Evolutionary conservation across 2,329 filamentous ascomycete species (phyloP).

Genomic region (Plectosphaerella sp.): DNA sequence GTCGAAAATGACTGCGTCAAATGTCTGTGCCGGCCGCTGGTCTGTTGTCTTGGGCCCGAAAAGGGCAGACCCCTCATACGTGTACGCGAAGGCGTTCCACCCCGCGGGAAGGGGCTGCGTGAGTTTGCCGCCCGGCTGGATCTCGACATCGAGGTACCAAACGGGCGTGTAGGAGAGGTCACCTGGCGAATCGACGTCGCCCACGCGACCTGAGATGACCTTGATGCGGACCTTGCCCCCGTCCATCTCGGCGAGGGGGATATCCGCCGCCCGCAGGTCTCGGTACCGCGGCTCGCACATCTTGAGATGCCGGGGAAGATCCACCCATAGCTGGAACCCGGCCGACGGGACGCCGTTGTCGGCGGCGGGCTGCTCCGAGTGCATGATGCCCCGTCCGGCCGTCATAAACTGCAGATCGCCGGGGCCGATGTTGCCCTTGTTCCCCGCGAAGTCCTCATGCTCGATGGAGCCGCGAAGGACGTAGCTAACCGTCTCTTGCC

Average conservation of each 20-base stretch:
- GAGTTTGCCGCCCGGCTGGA: conserved; percentile 74
- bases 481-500: conserved; percentile 87
- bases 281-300: conserved; percentile 88
- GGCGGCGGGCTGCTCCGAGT: conserved; percentile 88
- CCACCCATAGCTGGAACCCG: conserved; percentile 94
- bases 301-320: conserved; percentile 78
- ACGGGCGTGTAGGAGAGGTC: conserved; percentile 94
- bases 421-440: conserved; percentile 74
- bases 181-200: conserved; percentile 80
- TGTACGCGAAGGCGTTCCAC: conserved; percentile 91
- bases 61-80: conserved; percentile 65
- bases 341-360: conserved; percentile 77
- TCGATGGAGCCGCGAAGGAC: conserved; percentile 77
- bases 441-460: conserved; percentile 88
- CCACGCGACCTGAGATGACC: conserved; percentile 84
- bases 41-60: conserved; percentile 51
- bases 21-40: conserved; percentile 56
- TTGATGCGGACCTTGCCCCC: conserved; percentile 76
- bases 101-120: conserved; percentile 69
- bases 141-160: conserved; percentile 84
- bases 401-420: conserved; percentile 99
- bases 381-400: conserved; percentile 84
- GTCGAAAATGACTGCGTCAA: conserved; percentile 86
- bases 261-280: conserved; percentile 74
- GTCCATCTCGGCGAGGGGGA: conserved; percentile 67